Evolutionary conservation across 2,329 filamentous ascomycete genomes (phyloP).

Genomic region (Beauveria caledonica): DNA sequence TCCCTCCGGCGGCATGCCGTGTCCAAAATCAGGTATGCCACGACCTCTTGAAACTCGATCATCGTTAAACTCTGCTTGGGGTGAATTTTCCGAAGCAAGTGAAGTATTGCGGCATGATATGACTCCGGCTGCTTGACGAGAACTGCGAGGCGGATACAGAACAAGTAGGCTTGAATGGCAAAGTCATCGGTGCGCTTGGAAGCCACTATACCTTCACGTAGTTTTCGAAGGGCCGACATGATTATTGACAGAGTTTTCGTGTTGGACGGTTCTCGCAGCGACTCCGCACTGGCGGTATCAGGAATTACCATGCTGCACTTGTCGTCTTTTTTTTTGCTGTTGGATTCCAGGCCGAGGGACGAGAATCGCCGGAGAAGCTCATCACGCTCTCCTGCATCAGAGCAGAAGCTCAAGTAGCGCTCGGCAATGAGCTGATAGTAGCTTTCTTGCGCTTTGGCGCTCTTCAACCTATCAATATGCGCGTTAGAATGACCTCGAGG

Average conservation of each 20-base stretch:
- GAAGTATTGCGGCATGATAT: conserved; percentile 78
- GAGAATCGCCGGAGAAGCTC: conserved; percentile 70
- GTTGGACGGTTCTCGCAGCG: conserved; percentile 24
- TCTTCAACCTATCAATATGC: conserved; percentile 47
- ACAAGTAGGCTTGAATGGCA: conserved; percentile 81
- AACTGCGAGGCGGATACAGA: conserved; percentile 78
- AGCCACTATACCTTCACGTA: conserved; percentile 82
- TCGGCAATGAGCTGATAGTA: conserved; percentile 86
- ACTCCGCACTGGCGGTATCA: conserved; percentile 5
- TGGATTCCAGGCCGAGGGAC: conserved; percentile 37
- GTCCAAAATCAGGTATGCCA: conserved; percentile 76
- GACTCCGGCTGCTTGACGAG: conserved; percentile 76
- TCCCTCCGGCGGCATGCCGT: conserved; percentile 76
- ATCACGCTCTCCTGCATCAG: conserved; percentile 60
- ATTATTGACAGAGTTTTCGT: conserved; percentile 64
- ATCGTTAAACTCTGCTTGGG: conserved; percentile 56
- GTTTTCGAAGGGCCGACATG: conserved; percentile 77
- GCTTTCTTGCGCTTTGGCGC: conserved; percentile 69
- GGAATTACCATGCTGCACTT: background rate
- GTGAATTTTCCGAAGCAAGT: conserved; percentile 69
- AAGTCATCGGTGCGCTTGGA: conserved; percentile 71
- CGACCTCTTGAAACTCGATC: conserved; percentile 70
- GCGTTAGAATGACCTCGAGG: conserved; percentile 8
- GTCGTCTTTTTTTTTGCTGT: background rate
- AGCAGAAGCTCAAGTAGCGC: conserved; percentile 84